Percentiles rank a stretch among this genome's conserved stretches.
Conservation (phyloP, 305 asterid genomes). For the Fraxinus albicans region DNA sequence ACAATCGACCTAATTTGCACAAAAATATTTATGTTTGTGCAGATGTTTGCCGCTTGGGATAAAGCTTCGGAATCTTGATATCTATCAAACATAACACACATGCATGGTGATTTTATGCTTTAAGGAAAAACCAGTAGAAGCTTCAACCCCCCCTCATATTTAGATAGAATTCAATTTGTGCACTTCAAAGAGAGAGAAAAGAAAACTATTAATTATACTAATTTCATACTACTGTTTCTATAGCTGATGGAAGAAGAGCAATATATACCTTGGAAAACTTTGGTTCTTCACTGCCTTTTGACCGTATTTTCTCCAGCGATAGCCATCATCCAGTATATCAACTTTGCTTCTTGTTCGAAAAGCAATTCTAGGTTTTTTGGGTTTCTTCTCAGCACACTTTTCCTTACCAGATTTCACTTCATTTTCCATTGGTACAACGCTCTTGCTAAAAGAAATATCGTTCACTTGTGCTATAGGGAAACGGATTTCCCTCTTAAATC, state of each 20-base stretch:
- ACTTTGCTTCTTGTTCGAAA: constrained; percentile 50
- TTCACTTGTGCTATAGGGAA: background rate
- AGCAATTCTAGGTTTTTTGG: constrained; percentile 37
- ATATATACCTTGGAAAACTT: constrained; percentile 39
- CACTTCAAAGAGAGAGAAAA: background rate
- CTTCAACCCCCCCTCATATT: background rate
- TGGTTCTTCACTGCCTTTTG: constrained; percentile 51
- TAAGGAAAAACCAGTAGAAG: background rate
- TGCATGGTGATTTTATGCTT: background rate
- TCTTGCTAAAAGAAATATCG: background rate
- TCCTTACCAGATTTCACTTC: constrained; percentile 19
- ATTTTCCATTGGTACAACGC: background rate
- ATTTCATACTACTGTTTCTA: background rate
- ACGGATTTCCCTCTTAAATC: background rate
- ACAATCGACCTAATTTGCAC: background rate
- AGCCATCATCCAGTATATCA: constrained; percentile 53
- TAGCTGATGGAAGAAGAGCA: background rate
- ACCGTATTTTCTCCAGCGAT: constrained; percentile 55
- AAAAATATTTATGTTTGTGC: too few relatives aligned
- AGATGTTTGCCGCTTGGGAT: too few relatives aligned
- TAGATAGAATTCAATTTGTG: background rate
- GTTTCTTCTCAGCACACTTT: constrained; percentile 8
- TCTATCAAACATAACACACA: too few relatives aligned
- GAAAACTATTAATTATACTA: background rate
- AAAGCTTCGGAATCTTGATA: too few relatives aligned